Percentiles rank a stretch among this genome's conserved stretches.
Conservation (phyloP, 1,284 basidiomycete species). For the Moesziomyces sp. region DNA sequence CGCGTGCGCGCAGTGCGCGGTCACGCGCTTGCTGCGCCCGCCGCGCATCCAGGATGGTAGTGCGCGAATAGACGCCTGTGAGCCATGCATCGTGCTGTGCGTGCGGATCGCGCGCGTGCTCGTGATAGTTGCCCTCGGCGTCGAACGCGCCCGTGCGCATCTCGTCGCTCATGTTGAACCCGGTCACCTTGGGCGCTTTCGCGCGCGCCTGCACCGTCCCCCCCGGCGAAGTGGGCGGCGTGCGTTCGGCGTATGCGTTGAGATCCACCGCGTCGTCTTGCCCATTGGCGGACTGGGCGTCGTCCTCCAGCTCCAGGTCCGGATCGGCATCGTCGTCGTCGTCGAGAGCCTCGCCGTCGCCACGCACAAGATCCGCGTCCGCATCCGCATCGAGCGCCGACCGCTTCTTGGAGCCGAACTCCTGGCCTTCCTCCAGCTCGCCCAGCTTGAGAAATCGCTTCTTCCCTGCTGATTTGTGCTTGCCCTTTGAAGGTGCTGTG, state of each 20-base stretch:
- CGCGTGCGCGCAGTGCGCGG: constrained; percentile 67
- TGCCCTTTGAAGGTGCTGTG: constrained; percentile 9
- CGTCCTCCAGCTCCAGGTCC: constrained; percentile 60
- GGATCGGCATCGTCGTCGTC: constrained; percentile 52
- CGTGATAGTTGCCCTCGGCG: constrained; percentile 86
- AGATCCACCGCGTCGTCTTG: constrained; percentile 40
- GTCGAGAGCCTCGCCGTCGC: background rate
- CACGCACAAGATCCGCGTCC: constrained; percentile 31
- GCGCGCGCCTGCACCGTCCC: constrained; percentile 16
- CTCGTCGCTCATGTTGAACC: constrained; percentile 99
- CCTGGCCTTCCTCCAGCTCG: constrained; percentile 78
- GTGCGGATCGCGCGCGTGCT: constrained; percentile 83
- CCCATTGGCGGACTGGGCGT: constrained; percentile 16
- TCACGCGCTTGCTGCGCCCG: constrained; percentile 73
- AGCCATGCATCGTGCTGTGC: constrained; percentile 96
- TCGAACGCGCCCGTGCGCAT: constrained; percentile 97
- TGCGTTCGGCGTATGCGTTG: constrained; percentile 52
- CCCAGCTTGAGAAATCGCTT: constrained; percentile 72
- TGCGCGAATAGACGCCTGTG: constrained; percentile 81
- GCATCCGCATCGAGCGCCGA: constrained; percentile 50
- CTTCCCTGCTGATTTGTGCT: constrained; percentile 11
- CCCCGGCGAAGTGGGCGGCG: constrained; percentile 50
- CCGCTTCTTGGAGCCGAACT: constrained; percentile 55
- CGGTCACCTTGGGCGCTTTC: constrained; percentile 85
- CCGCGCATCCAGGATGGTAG: constrained; percentile 85